Evolutionary conservation across 2,329 filamentous ascomycete genomes (phyloP).

Genomic region (Onygenales sp.): DNA sequence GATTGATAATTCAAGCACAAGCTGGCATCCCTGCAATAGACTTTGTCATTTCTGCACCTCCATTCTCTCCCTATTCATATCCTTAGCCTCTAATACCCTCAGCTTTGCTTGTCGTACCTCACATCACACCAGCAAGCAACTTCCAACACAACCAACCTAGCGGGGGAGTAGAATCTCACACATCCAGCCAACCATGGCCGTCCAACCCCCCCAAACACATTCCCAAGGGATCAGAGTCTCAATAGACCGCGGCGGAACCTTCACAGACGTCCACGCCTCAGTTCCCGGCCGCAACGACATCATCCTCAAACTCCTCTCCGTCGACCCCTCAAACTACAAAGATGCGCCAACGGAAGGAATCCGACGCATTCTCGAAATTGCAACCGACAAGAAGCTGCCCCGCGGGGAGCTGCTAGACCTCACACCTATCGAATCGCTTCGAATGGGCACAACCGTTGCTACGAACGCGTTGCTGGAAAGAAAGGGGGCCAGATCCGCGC

Average conservation of each 20-base stretch:
- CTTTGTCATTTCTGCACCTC: too few relatives aligned
- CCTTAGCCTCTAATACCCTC: too few relatives aligned
- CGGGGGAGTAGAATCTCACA: background rate
- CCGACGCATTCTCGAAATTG: constrained; percentile 59
- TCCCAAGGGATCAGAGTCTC: constrained; percentile 9
- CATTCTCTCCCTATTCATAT: too few relatives aligned
- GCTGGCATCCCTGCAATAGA: background rate
- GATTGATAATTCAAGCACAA: background rate
- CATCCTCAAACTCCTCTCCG: constrained; percentile 23
- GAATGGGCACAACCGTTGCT: constrained; percentile 90
- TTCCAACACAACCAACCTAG: too few relatives aligned
- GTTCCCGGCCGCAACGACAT: constrained; percentile 16
- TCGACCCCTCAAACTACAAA: constrained; percentile 20
- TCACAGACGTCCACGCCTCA: constrained; percentile 20
- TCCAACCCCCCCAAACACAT: constrained; percentile 1
- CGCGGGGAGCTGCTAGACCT: constrained; percentile 26
- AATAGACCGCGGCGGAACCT: constrained; percentile 33
- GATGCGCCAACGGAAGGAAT: constrained; percentile 65
- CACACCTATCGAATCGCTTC: constrained; percentile 45
- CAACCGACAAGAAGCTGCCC: constrained; percentile 25
- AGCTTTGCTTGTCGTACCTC: too few relatives aligned
- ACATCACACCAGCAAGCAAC: too few relatives aligned
- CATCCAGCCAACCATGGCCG: background rate
- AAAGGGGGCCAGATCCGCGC: constrained; percentile 77
- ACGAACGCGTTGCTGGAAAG: constrained; percentile 84